phyloP scores from a whole-genome alignment of 139 green algal genomes.

The Penium margaritaceum region DNA sequence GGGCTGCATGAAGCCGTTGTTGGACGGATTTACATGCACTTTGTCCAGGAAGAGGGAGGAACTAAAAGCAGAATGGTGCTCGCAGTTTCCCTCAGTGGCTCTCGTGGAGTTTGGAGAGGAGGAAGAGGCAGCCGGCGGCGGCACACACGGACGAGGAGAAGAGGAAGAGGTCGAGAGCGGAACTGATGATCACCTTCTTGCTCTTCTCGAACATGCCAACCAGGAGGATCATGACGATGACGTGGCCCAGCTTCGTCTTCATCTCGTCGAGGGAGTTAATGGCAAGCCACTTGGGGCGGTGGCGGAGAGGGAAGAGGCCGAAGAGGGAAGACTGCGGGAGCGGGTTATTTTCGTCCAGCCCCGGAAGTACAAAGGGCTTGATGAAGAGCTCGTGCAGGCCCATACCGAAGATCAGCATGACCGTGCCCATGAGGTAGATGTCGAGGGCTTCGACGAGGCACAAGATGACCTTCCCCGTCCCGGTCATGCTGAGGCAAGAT shows the following conservation, averaged over 20 bases:
- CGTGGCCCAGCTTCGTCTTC: conserved; percentile 39
- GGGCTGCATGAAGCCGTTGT: too few relatives aligned
- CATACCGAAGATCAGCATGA: conserved; percentile 17
- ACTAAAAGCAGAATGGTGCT: too few relatives aligned
- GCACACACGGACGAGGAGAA: conserved; percentile 16
- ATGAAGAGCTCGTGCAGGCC: conserved; percentile 22
- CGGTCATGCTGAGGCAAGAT: too few relatives aligned
- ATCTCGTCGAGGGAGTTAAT: conserved; percentile 31
- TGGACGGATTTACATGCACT: too few relatives aligned
- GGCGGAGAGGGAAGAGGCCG: conserved; percentile 15
- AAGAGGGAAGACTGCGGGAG: too few relatives aligned
- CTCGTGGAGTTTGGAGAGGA: conserved; percentile 27
- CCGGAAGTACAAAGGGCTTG: conserved; percentile 1
- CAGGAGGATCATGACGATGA: conserved; percentile 42
- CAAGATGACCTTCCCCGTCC: too few relatives aligned
- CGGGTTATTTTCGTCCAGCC: too few relatives aligned
- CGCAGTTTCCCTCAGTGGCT: too few relatives aligned
- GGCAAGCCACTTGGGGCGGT: conserved; percentile 22
- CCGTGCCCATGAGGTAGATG: conserved; percentile 2
- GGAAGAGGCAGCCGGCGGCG: conserved; percentile 16
- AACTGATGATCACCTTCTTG: conserved; percentile 25
- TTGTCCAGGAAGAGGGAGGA: too few relatives aligned
- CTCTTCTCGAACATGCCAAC: conserved; percentile 39
- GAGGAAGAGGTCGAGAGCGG: conserved; percentile 17
- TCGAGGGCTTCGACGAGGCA: too few relatives aligned